Percentiles rank a stretch among this genome's conserved stretches.
Evolutionary conservation across 768 basidiomycete genomes (phyloP).

Genomic region (Podaxis sp.): DNA sequence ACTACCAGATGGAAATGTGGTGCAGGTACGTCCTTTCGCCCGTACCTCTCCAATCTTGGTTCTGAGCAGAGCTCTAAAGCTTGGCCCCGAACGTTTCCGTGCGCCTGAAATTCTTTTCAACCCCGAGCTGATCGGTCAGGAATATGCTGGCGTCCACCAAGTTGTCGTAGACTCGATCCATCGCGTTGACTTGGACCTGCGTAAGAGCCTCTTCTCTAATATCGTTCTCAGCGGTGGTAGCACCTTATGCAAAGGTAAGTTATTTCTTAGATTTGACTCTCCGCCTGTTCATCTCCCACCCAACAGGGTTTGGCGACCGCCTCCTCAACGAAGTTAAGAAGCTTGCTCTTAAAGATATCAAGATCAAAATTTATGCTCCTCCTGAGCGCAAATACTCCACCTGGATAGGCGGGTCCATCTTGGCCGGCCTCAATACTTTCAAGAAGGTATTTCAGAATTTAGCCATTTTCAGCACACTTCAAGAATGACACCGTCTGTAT

Average conservation of each 20-base stretch:
- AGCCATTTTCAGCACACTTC: constrained; percentile 15
- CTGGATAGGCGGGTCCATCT: constrained; percentile 96
- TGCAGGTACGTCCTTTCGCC: constrained; percentile 58
- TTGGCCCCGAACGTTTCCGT: constrained; percentile 92
- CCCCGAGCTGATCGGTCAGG: constrained; percentile 93
- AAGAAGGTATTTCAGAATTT: constrained; percentile 69
- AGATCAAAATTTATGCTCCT: constrained; percentile 98
- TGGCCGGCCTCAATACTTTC: constrained; percentile 95
- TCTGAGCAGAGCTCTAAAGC: constrained; percentile 43
- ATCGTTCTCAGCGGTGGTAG: constrained; percentile 96
- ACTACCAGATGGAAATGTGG: constrained; percentile 91
- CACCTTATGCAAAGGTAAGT: constrained; percentile 86
- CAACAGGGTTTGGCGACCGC: constrained; percentile 88
- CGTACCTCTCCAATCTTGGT: constrained; percentile 6
- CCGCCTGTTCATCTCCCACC: constrained; percentile 12
- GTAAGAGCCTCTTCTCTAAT: constrained; percentile 94
- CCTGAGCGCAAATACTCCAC: constrained; percentile 99
- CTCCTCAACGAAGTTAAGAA: constrained; percentile 96
- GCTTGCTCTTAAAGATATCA: constrained; percentile 91
- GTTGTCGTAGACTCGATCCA: constrained; percentile 98
- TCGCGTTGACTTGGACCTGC: constrained; percentile 92
- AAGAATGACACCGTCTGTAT: constrained; percentile 10
- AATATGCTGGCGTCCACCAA: constrained; percentile 97
- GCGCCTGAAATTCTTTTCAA: constrained; percentile 98
- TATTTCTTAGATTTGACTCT: background rate